These are phyloP conservation scores for Castanea sativa DNA, from an alignment of 306 rosid species.

Conservation along the genomic window DNA sequence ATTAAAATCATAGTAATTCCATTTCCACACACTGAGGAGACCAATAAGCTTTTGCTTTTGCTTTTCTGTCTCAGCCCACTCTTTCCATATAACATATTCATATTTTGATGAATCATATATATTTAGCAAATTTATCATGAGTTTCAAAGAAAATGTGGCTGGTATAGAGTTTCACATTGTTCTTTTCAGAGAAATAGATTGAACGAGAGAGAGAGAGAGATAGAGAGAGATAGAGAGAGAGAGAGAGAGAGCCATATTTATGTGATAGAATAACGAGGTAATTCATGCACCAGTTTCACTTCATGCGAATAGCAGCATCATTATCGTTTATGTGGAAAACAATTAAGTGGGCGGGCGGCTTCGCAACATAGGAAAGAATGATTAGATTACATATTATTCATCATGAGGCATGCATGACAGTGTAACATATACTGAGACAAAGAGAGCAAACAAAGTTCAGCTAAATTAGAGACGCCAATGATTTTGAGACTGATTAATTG, in stretches of 20 bases:
- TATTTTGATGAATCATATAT: background rate
- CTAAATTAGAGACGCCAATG: background rate
- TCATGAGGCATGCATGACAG: background rate
- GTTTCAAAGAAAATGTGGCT: too few relatives aligned
- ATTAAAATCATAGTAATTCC: background rate
- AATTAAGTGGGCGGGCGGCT: constrained; percentile 12
- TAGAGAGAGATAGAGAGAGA: background rate
- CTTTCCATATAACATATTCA: background rate
- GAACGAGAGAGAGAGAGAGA: background rate
- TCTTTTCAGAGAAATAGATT: background rate
- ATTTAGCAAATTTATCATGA: background rate
- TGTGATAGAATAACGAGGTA: background rate
- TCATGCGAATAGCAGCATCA: constrained; percentile 9
- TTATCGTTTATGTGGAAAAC: constrained; percentile 3
- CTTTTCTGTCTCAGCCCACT: background rate
- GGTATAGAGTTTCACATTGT: background rate
- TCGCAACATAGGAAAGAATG: background rate
- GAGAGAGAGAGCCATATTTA: background rate
- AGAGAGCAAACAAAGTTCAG: background rate
- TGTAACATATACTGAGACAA: background rate
- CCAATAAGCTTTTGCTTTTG: constrained; percentile 16
- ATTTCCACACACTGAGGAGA: background rate
- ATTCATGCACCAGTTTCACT: constrained; percentile 2
- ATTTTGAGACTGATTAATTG: too few relatives aligned
- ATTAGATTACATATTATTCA: background rate